phyloP scores from a whole-genome alignment of 2,329 filamentous ascomycete species.

The Neonectria hederae region DNA sequence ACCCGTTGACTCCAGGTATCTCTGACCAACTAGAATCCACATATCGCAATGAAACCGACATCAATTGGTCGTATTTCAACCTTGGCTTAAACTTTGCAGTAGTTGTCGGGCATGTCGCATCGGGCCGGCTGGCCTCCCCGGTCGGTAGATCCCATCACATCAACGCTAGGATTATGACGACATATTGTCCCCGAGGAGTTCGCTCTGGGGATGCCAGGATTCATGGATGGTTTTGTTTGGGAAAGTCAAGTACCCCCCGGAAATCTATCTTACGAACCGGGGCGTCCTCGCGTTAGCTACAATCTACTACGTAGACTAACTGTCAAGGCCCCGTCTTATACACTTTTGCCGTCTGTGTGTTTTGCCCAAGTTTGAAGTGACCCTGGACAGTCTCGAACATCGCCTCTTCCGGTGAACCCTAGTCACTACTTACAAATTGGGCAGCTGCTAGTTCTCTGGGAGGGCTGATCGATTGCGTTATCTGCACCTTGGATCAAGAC shows the following conservation, averaged over 20 bases:
- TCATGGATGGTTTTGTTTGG: neutral
- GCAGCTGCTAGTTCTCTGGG: neutral
- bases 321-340: neutral
- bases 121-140: constrained; percentile 15
- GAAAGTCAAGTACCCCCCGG: neutral
- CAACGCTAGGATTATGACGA: constrained; percentile 21
- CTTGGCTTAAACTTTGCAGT: too few relatives aligned
- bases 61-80: neutral
- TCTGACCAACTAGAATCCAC: neutral
- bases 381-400: neutral
- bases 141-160: constrained; percentile 18
- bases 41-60: neutral
- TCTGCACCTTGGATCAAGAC: constrained; percentile 17
- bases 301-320: neutral
- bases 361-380: neutral
- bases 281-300: neutral
- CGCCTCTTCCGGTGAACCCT: neutral
- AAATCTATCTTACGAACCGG: neutral
- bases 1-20: neutral
- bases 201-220: neutral
- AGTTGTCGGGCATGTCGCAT: neutral
- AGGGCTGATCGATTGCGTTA: constrained; percentile 19
- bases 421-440: neutral
- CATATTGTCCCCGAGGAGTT: constrained; percentile 4
- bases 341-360: neutral